Percentiles rank a stretch among this genome's conserved stretches.
These are phyloP conservation scores for Adansonia grandidieri DNA, from an alignment of 441 rosid species.

Conservation along the genomic window DNA sequence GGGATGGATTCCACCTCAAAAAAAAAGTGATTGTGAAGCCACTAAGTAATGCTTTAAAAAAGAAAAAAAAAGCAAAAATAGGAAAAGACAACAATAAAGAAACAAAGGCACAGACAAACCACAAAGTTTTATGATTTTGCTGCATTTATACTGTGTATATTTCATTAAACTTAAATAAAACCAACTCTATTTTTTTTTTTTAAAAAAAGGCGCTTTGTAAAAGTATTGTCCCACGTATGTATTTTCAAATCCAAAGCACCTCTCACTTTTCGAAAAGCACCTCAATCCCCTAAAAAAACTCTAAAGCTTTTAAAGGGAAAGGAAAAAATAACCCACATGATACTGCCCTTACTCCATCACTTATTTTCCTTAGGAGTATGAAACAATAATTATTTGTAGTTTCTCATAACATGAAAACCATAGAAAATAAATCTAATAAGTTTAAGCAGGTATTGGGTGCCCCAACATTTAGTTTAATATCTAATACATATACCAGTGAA, in stretches of 20 bases:
- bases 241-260: not conserved
- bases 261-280: not conserved
- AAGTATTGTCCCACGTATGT: not conserved
- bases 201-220: not conserved
- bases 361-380: too few species aligned
- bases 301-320: not conserved
- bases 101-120: not conserved
- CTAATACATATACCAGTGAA: too few species aligned
- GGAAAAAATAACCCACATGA: too few species aligned
- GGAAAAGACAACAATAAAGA: not conserved
- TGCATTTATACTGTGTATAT: not conserved
- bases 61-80: not conserved
- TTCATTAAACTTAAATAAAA: not conserved
- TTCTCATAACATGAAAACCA: too few species aligned
- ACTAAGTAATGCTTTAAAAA: not conserved
- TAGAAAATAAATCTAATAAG: too few species aligned
- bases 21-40: not conserved
- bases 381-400: too few species aligned
- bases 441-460: too few species aligned
- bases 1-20: not conserved
- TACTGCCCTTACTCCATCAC: too few species aligned
- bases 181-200: not conserved
- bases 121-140: not conserved
- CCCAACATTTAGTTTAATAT: too few species aligned
- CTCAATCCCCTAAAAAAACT: not conserved